These are phyloP conservation scores for Populus alba DNA, from an alignment of 345 rosid species.

Conservation along the genomic window DNA sequence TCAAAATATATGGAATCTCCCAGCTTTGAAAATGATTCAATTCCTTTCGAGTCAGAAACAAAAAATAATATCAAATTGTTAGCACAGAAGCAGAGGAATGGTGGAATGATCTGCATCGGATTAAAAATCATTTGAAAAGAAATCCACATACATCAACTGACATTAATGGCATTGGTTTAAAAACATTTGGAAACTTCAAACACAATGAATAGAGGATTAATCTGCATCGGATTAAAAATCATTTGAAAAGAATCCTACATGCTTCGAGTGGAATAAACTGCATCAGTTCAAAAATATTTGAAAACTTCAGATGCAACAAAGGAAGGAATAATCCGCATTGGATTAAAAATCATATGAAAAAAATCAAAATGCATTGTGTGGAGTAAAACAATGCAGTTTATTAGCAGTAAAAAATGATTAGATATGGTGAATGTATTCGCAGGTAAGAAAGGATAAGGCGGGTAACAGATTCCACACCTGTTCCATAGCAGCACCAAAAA, in stretches of 20 bases:
- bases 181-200: no score
- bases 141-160: no score
- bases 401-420: background rate
- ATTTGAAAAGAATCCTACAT: no score
- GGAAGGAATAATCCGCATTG: background rate
- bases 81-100: background rate
- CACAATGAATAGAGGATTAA: no score
- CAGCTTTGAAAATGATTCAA: conserved; percentile 87
- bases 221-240: no score
- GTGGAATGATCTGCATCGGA: background rate
- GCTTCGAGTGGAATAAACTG: no score
- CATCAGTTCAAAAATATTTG: no score
- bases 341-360: background rate
- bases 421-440: background rate
- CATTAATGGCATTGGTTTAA: no score
- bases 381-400: no score
- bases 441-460: background rate
- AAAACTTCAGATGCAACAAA: no score
- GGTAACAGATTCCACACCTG: conserved; percentile 46
- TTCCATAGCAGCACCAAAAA: conserved; percentile 99
- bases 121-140: no score
- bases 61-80: background rate
- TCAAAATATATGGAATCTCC: conserved; percentile 94
- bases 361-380: background rate
- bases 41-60: conserved; percentile 36